Percentiles rank a stretch among this genome's conserved stretches.
phyloP scores from a whole-genome alignment of 257 asterid species.

The Ocimum tenuiflorum region DNA sequence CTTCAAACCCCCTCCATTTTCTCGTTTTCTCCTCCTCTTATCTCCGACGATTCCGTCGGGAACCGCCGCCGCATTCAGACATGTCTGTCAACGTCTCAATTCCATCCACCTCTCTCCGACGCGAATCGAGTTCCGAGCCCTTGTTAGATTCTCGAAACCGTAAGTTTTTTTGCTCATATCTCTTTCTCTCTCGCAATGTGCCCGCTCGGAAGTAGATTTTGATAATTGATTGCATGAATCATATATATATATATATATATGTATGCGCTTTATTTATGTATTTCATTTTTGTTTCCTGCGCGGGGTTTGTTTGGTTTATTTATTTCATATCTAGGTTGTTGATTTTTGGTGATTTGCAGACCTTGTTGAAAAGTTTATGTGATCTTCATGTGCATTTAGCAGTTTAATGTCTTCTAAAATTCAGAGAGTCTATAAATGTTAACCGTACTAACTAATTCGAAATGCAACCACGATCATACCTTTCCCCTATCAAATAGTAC shows the following conservation, averaged over 20 bases:
- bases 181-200: neutral
- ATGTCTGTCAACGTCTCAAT: conserved; percentile 56
- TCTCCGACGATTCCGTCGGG: conserved; percentile 26
- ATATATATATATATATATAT: neutral
- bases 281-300: neutral
- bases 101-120: conserved; percentile 33
- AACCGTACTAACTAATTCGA: no score
- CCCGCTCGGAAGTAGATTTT: neutral
- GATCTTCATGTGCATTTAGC: neutral
- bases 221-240: conserved; percentile 1
- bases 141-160: conserved; percentile 59
- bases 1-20: conserved; percentile 31
- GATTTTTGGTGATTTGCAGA: neutral
- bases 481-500: no score
- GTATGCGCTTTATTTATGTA: neutral
- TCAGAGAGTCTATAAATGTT: neutral
- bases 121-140: conserved; percentile 52
- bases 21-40: conserved; percentile 20
- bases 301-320: neutral
- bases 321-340: neutral
- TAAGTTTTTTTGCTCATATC: conserved; percentile 27
- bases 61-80: conserved; percentile 27
- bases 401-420: neutral
- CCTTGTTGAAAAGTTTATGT: neutral
- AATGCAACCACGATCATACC: no score